Base-by-base conservation (phyloP, 257 asterid genomes). In the Agastache rugosa region DNA sequence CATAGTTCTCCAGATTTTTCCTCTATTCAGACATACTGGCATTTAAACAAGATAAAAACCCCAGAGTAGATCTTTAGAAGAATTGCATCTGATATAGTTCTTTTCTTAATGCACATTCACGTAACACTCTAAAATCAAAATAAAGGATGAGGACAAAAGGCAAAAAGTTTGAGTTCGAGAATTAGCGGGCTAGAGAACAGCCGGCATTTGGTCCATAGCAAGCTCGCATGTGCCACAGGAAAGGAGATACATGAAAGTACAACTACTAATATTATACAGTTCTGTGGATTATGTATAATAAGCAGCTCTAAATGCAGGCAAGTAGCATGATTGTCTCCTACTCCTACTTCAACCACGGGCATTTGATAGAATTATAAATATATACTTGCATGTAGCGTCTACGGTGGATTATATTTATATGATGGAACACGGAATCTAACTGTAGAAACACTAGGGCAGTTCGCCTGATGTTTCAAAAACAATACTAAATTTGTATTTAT, bases 1-100 rank as follows among this genome's bases (percentile, higher is more conserved):
- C 44, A 16, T 29, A 51, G 47, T 17, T n/a, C 39, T 27, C 53
- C 11, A 58, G 53, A 60, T 31, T 69, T 68, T 51, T 47, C 63
- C 58, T 47, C 56, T 41, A 44, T 66, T 55, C 56, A 58, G 29
- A 37, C 53, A 14, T 59, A 35, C 31, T 9, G 17, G 22, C 31
- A n/a, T 15, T 47, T 34, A 63, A 53, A 60, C 63, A 59, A 22
- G 64, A 47, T 34, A 31, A 41, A 59, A 22, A 3, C 23, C 51
- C 22, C 27, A 48, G 6, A 7, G 54, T 69, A 37, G 19, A 64
- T 62, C 31, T 29, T 27, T 39, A 59, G 19, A 15, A 16, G 39
- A 59, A 34, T 8, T 59, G 41, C 42, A 59, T 25, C 67, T 60
- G 44, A 15, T 31, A 16, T 29, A 59, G 44, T 29, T 31, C 12